These are phyloP conservation scores for Dryas drummondii DNA, from an alignment of 306 rosid species.

Conservation along the genomic window DNA sequence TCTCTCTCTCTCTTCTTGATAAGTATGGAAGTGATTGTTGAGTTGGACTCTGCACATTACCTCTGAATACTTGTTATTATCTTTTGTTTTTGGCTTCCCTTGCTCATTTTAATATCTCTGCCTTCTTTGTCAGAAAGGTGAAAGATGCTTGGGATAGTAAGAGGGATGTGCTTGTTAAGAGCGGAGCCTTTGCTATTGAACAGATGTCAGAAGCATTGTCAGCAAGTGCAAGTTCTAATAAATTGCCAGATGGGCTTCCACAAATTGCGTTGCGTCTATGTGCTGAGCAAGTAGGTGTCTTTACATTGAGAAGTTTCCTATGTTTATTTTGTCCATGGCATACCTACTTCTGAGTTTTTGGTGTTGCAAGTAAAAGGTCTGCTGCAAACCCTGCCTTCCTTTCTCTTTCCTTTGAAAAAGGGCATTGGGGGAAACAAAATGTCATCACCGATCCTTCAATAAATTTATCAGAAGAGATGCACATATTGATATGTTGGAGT, in stretches of 20 bases:
- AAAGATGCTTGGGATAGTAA: constrained; percentile 80
- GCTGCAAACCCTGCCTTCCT: not conserved
- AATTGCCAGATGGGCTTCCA: constrained; percentile 65
- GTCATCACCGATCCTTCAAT: not conserved
- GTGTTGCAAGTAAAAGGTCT: not conserved
- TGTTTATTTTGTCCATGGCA: not conserved
- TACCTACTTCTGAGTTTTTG: not conserved
- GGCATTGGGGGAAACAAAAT: not conserved
- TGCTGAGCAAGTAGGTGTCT: constrained; percentile 69
- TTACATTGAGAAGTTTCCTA: not conserved
- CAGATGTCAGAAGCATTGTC: constrained; percentile 85
- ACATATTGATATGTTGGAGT: not conserved
- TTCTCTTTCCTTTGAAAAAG: not conserved
- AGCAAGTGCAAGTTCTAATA: constrained; percentile 59
- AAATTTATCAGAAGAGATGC: not conserved
- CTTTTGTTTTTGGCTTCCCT: constrained; percentile 13
- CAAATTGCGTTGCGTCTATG: constrained; percentile 57
- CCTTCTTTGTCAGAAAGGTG: constrained; percentile 64
- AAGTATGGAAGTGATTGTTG: not conserved
- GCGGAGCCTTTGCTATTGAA: constrained; percentile 81
- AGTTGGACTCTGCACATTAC: not conserved
- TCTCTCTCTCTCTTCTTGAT: constrained; percentile 3
- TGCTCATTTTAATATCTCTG: constrained; percentile 7
- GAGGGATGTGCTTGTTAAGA: constrained; percentile 75
- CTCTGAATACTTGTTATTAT: constrained; percentile 15